These are phyloP conservation scores for Solanum paucissectum DNA, from an alignment of 257 asterid genomes.

Conservation along the genomic window DNA sequence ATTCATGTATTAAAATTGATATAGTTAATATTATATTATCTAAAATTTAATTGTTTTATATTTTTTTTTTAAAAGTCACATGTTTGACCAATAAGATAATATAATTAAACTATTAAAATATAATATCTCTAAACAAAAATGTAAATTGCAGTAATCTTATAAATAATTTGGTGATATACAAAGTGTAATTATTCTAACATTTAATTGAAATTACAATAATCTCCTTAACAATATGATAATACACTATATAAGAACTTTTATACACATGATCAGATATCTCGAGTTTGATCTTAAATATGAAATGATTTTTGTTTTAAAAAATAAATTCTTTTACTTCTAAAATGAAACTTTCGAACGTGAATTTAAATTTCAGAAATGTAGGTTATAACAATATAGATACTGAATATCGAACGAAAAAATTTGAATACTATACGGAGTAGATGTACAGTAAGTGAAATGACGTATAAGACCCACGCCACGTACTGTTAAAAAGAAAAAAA, in stretches of 20 bases:
- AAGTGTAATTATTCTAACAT: background rate
- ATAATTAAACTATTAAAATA: background rate
- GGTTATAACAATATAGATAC: background rate
- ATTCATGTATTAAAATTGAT: background rate
- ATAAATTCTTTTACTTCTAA: background rate
- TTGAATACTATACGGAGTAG: background rate
- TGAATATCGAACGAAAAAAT: background rate
- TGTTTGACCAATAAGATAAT: background rate
- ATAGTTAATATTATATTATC: background rate
- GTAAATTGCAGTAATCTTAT: background rate
- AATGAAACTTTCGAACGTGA: background rate
- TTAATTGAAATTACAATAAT: background rate
- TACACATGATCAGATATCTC: background rate
- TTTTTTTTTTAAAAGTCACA: too few relatives aligned
- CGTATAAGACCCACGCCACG: conserved; percentile 4
- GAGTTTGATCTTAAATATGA: background rate
- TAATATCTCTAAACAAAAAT: background rate
- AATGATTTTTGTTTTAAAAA: background rate
- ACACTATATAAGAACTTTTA: background rate
- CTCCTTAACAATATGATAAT: background rate
- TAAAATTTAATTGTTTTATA: background rate
- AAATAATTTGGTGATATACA: background rate
- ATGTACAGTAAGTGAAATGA: conserved; percentile 3
- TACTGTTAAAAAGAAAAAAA: background rate
- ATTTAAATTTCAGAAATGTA: background rate